Evolutionary conservation across 169 alveolate genomes (phyloP), one percentile per base, ranked within the genome.

Genomic region (Babesia caballi): DNA sequence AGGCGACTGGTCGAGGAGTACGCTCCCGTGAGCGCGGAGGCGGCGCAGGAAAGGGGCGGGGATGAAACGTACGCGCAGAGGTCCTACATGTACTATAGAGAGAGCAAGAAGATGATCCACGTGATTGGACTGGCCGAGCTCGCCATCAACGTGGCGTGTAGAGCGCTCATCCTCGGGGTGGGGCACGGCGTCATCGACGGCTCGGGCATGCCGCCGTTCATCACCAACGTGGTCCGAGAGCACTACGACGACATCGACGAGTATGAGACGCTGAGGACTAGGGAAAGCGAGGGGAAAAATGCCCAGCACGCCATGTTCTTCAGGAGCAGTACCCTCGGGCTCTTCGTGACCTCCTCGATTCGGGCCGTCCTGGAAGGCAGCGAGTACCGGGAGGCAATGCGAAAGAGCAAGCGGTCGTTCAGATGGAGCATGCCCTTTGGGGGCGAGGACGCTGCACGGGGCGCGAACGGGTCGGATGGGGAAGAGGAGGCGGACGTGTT

Each of bases 1-100:
- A 57, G 88, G 49, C 35, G 83, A 19, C 60, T 81, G 42, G 68
- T 81, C 7, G 80, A 70, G 49, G 84, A 81, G 12, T 28, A 71
- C 46, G 36, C 28, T 14, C 19, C 51, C 9, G 5, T 40, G n/a
- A 40, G 27, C 23, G 6, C 36, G 25, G 5, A 15, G 17, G 32
- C 35, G 36, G 73, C 49, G 21, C 15, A 63, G 25, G 17, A 27
- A 6, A 5, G 23, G 27, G 19, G 11, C 11, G 23, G 7, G 15
- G 69, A 59, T 25, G 69, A 59, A 27, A 17, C 60, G 28, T 33
- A 0, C 5, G 73, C 63, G 44, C 60, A 35, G 33, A 27, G 38
- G 63, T 11, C 73, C 19, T 78, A 69, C 70, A 78, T 78, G 82
- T 78, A 63, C 69, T 81, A 70, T 33, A 69, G 67, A 17, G 88